These are phyloP conservation scores for Ophiostoma australiae DNA, from an alignment of 2,329 filamentous ascomycete genomes.

Conservation along the genomic window DNA sequence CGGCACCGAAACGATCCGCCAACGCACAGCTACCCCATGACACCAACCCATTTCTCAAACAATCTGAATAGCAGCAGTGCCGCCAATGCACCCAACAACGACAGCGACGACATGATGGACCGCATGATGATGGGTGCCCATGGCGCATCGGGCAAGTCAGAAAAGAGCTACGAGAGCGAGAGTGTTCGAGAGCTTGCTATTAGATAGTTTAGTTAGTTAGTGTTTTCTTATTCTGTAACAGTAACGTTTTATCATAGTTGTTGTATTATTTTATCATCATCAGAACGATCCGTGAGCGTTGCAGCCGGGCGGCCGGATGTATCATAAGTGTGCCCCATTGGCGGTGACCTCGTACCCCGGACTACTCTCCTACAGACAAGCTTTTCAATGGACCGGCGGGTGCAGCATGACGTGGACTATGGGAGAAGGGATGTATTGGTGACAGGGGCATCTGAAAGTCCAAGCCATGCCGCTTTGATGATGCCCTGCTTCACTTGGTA, in stretches of 20 bases:
- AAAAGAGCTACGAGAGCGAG: constrained; percentile 44
- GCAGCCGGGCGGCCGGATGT: neutral
- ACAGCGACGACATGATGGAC: constrained; percentile 27
- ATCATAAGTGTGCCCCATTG: neutral
- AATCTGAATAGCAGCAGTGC: neutral
- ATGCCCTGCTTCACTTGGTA: neutral
- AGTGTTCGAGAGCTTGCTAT: constrained; percentile 45
- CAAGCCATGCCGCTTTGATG: neutral
- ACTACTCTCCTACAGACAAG: neutral
- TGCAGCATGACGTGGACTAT: neutral
- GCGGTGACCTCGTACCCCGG: neutral
- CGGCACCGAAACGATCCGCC: neutral
- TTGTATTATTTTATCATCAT: neutral
- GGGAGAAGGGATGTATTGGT: neutral
- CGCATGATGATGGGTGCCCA: constrained; percentile 27
- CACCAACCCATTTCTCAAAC: neutral
- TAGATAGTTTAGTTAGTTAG: neutral
- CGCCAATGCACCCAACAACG: constrained; percentile 17
- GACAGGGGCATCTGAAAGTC: neutral
- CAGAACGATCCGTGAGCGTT: neutral
- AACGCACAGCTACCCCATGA: neutral
- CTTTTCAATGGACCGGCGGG: neutral
- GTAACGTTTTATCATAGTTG: neutral
- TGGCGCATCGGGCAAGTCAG: constrained; percentile 25
- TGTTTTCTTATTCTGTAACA: neutral